Conservation (phyloP, 257 asterid genomes). For the Vinca minor region DNA sequence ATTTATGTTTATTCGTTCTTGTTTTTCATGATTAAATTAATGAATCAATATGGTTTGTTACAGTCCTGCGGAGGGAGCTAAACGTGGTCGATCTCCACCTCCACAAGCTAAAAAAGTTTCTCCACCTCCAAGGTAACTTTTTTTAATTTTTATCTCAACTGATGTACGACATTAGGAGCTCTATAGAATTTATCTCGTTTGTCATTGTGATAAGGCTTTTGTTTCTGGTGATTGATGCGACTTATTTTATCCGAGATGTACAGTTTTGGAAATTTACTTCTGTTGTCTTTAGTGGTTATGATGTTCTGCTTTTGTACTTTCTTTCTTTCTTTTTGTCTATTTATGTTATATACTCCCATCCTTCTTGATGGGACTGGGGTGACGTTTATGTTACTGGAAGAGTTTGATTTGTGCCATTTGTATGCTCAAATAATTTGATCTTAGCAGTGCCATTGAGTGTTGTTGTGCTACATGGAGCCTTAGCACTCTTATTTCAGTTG, state of each 20-base stretch:
- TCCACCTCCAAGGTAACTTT: conserved; percentile 78
- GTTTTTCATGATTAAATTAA: background rate
- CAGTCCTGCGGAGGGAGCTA: conserved; percentile 73
- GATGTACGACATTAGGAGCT: background rate
- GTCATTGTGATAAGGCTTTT: background rate
- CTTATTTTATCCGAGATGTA: no score
- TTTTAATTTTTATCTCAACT: background rate
- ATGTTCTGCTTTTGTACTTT: no score
- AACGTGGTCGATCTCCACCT: conserved; percentile 81
- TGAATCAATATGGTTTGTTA: background rate
- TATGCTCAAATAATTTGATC: background rate
- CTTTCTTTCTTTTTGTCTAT: background rate
- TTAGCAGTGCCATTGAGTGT: background rate
- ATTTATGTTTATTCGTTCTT: background rate
- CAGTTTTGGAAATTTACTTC: no score
- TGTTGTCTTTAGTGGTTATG: no score
- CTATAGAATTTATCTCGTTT: background rate
- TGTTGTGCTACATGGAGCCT: background rate
- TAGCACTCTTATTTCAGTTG: background rate
- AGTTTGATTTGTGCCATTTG: background rate
- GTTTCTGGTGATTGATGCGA: background rate
- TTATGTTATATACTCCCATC: background rate
- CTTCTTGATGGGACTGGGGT: background rate
- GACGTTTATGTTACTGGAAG: background rate
- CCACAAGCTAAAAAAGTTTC: conserved; percentile 60